These are phyloP conservation scores for apple (Malus domestica) DNA, from an alignment of 306 rosid genomes.

Conservation along the genomic window ASM211411v1 NC_041802.1:28938001-28938500, in stretches of 20 bases:
- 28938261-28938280: not conserved
- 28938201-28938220: slow-evolving; percentile 18
- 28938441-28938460: slow-evolving; percentile 64
- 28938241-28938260: not conserved
- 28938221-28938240: slow-evolving; percentile 11
- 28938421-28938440: slow-evolving; percentile 77
- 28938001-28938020: slow-evolving; percentile 82
- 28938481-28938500: slow-evolving; percentile 70
- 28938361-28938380: slow-evolving; percentile 2
- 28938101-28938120: slow-evolving; percentile 84
- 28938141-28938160: slow-evolving; percentile 70
- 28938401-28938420: slow-evolving; percentile 49
- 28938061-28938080: slow-evolving; percentile 76
- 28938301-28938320: not conserved
- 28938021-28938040: slow-evolving; percentile 87
- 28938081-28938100: slow-evolving; percentile 93
- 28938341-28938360: not conserved
- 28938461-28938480: slow-evolving; percentile 69
- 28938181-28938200: slow-evolving; percentile 87
- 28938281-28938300: not conserved
- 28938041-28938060: slow-evolving; percentile 72
- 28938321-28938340: not conserved
- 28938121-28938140: slow-evolving; percentile 86
- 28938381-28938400: not conserved
- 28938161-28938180: slow-evolving; percentile 64